phyloP scores from a whole-genome alignment of 306 rosid species.

The Vicia sativa region DNA sequence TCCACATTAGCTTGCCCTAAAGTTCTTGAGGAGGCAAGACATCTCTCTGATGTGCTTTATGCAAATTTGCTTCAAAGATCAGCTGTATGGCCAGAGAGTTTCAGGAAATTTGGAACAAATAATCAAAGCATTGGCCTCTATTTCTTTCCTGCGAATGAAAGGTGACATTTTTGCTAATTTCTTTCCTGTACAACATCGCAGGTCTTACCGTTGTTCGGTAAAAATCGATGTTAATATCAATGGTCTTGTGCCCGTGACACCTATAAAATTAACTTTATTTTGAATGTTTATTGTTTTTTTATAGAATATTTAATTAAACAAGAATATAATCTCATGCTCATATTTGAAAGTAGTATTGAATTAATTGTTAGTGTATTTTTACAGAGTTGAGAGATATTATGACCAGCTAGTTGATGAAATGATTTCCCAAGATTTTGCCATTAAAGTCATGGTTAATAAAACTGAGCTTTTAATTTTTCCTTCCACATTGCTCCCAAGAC shows the following conservation, averaged over 20 bases:
- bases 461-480: slow-evolving; percentile 74
- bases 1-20: slow-evolving; percentile 63
- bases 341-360: background rate
- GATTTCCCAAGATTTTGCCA: slow-evolving; percentile 57
- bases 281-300: background rate
- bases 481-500: slow-evolving; percentile 54
- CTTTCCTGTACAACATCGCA: too few relatives aligned
- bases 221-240: too few relatives aligned
- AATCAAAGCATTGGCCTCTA: slow-evolving; percentile 61
- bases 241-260: too few relatives aligned
- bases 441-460: slow-evolving; percentile 51
- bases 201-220: too few relatives aligned
- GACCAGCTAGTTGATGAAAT: slow-evolving; percentile 51
- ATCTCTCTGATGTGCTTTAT: slow-evolving; percentile 48
- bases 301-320: too few relatives aligned
- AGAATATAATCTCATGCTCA: background rate
- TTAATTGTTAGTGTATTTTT: background rate
- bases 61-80: slow-evolving; percentile 50
- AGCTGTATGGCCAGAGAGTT: slow-evolving; percentile 68
- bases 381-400: slow-evolving; percentile 50
- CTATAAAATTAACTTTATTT: too few relatives aligned
- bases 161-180: slow-evolving; percentile 44
- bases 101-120: slow-evolving; percentile 51
- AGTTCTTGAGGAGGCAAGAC: slow-evolving; percentile 54
- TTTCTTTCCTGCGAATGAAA: slow-evolving; percentile 63